phyloP scores from a whole-genome alignment of 495 filamentous ascomycete species.

The Lichina pygmaea region DNA sequence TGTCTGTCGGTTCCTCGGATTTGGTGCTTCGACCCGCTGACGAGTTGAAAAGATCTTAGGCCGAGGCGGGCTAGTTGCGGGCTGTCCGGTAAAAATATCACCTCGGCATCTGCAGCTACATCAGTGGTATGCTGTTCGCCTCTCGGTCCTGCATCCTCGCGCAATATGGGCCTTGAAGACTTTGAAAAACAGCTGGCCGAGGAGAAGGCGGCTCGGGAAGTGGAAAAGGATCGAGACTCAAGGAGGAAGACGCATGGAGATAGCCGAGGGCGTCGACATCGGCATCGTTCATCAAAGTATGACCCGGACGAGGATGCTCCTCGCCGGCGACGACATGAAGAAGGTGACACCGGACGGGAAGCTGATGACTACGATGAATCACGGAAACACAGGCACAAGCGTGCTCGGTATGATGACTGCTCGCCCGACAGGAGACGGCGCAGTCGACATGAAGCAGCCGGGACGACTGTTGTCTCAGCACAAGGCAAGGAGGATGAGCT shows the following conservation, averaged over 20 bases:
- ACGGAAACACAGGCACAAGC: conserved; percentile 23
- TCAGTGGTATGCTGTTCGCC: too few relatives aligned
- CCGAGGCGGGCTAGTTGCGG: too few relatives aligned
- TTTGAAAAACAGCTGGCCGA: conserved; percentile 24
- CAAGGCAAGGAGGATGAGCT: conserved; percentile 14
- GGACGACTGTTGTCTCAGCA: conserved; percentile 8
- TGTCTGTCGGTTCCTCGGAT: too few relatives aligned
- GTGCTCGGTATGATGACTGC: conserved; percentile 16
- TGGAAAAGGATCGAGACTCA: neutral
- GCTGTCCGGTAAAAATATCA: too few relatives aligned
- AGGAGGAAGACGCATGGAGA: neutral
- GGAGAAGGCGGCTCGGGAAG: conserved; percentile 4
- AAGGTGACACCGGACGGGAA: conserved; percentile 8
- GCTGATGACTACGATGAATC: conserved; percentile 16
- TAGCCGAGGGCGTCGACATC: conserved; percentile 3
- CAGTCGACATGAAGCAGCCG: conserved; percentile 4
- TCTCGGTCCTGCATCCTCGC: neutral
- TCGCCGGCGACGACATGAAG: conserved; percentile 8
- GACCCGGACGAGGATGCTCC: conserved; percentile 15
- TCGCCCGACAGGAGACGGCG: neutral
- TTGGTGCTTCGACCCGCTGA: too few relatives aligned
- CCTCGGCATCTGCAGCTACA: too few relatives aligned
- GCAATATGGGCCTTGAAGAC: conserved; percentile 24
- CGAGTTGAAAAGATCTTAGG: too few relatives aligned
- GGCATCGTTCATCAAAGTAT: conserved; percentile 5